Percentiles rank a stretch among this genome's conserved stretches.
Evolutionary conservation across 73 alveolate species (phyloP).

Genomic region (Effrenium voratum): DNA sequence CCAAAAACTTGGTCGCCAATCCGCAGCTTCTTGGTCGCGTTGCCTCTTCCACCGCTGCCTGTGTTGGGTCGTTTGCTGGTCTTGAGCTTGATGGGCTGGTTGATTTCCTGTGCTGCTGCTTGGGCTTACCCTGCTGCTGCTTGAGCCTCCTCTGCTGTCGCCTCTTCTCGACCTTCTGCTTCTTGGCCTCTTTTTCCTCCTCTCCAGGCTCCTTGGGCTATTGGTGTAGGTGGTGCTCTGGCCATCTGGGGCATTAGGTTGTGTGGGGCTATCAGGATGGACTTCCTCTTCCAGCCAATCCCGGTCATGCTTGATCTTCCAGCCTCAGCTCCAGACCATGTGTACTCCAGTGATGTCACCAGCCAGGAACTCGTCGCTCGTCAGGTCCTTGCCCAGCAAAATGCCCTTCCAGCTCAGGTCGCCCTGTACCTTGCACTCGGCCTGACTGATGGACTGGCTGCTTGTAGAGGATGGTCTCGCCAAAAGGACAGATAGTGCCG

Average conservation of each 20-base stretch:
- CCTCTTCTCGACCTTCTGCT: neutral
- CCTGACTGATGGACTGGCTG: neutral
- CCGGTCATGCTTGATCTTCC: neutral
- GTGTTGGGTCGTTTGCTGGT: too few relatives aligned
- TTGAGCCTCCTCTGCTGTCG: too few relatives aligned
- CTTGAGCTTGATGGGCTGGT: too few relatives aligned
- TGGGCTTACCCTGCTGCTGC: neutral
- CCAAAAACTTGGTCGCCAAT: neutral
- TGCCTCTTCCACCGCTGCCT: too few relatives aligned
- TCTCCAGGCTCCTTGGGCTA: neutral
- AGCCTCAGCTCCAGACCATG: neutral
- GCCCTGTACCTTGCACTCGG: neutral
- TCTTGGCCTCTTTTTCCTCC: neutral
- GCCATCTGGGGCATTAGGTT: neutral
- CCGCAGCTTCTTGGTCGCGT: too few relatives aligned
- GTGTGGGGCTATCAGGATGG: neutral
- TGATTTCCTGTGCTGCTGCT: too few relatives aligned
- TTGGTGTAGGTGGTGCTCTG: neutral
- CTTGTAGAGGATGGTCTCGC: neutral
- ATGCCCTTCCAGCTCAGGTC: conserved; percentile 3
- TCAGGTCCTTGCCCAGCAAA: neutral
- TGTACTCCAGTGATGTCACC: neutral
- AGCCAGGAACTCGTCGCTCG: conserved; percentile 1
- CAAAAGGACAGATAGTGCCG: neutral
- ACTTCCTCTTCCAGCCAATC: neutral